Base-by-base conservation (phyloP, 208 protist species). In the Trypanosoma mega region DNA sequence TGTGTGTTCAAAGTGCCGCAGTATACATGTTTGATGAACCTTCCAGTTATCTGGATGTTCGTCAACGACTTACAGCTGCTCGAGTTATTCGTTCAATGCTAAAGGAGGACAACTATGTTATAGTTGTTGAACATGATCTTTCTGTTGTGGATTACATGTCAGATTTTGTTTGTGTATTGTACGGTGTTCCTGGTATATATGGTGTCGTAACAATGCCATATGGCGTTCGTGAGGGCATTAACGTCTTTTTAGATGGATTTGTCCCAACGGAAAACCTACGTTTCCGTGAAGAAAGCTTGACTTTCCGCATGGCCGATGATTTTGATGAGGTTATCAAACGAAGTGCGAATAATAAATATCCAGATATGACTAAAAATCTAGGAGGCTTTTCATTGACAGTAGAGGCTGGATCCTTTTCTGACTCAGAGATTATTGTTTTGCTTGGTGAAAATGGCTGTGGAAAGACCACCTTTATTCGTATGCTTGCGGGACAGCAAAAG, bases 21-120 rank as follows among this genome's bases (percentile, higher is more conserved):
- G 90, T 99, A 36, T 99, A 99, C 82, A 99, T 99, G 98, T 99
- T 99, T 72, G 99, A 99, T 81, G 99, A 99, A 82, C 99, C 99
- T 59, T 99, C 98, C 33, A 98, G 93, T 54, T 99, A 99, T 76
- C 90, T 99, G 18, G 99, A 99, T 94, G 97, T 99, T 20, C 97
- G 96, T 57, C 99, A 99, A 84, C 90, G 99, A 68, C 76, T 99
- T 12, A 98, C 94, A 4, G 98, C 98, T 26, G 98, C 98, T 23
- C 71, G 87, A 51, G 80, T 96, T 49, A 99, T 99, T 63, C 94
- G 98, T 52, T 81, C 79, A 1, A 82, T 99, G 31, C 54, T 99
- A 39, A 82, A 66, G 9, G 81, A 89, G 30, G 85, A 93, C 55
- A 98, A 96, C 58, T 99, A 99, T 82, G 90, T 99, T 54, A 98